phyloP scores from a whole-genome alignment of 495 filamentous ascomycete genomes.

The Oleoguttula mirabilis region DNA sequence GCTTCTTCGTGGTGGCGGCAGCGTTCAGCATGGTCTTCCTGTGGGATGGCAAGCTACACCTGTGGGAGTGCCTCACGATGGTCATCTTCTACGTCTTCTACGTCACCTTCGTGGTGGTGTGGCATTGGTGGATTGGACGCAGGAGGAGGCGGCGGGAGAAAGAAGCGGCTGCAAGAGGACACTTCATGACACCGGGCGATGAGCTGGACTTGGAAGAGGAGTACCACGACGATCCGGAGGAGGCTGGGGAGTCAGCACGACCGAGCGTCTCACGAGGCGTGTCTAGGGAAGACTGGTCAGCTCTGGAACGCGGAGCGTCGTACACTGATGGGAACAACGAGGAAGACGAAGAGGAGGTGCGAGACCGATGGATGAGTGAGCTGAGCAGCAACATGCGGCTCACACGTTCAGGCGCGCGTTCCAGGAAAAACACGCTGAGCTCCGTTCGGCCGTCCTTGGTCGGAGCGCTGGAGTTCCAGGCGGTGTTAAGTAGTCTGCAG shows the following conservation, averaged over 20 bases:
- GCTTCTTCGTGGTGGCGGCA: slow-evolving; percentile 83
- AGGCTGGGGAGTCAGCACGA: slow-evolving; percentile 40
- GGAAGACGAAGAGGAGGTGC: slow-evolving; percentile 58
- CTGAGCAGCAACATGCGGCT: slow-evolving; percentile 90
- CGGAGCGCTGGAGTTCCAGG: slow-evolving; percentile 86
- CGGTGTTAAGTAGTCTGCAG: slow-evolving; percentile 70
- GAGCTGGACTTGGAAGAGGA: slow-evolving; percentile 56
- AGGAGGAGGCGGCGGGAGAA: slow-evolving; percentile 46
- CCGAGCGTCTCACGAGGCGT: slow-evolving; percentile 37
- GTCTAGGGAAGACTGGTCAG: slow-evolving; percentile 55
- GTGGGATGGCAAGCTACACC: slow-evolving; percentile 66
- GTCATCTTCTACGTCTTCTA: slow-evolving; percentile 88
- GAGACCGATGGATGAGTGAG: slow-evolving; percentile 63
- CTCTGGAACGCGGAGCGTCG: slow-evolving; percentile 48
- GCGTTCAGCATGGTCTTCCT: slow-evolving; percentile 80
- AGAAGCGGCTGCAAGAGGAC: slow-evolving; percentile 57
- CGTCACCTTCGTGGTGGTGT: slow-evolving; percentile 73
- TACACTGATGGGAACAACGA: slow-evolving; percentile 28
- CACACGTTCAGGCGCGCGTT: slow-evolving; percentile 48
- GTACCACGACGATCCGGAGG: slow-evolving; percentile 58
- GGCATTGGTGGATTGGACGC: slow-evolving; percentile 75
- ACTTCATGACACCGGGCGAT: slow-evolving; percentile 57
- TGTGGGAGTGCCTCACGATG: slow-evolving; percentile 87
- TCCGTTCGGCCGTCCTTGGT: slow-evolving; percentile 88
- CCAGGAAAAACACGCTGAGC: slow-evolving; percentile 60